Evolutionary conservation across 2,329 filamentous ascomycete species (phyloP).

Genomic region (Xylaria sp.): DNA sequence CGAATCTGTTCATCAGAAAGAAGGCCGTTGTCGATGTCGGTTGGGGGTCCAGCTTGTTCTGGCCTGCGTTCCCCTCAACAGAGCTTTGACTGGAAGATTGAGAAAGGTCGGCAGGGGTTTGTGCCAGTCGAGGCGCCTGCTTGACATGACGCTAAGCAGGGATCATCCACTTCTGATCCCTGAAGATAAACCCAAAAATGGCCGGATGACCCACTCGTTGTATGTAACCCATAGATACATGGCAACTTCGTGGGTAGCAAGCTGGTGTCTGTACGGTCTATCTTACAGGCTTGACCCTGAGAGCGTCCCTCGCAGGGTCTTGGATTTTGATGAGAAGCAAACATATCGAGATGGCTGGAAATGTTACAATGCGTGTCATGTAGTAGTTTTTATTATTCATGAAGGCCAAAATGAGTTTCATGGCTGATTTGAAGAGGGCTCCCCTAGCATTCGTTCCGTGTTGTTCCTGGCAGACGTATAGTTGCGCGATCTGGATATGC

Average conservation of each 20-base stretch:
- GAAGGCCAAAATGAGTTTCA: neutral
- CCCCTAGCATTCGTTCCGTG: neutral
- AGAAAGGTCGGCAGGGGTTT: constrained; percentile 16
- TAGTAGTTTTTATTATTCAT: neutral
- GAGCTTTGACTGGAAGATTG: constrained; percentile 2
- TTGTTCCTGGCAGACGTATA: neutral
- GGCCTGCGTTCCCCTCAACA: neutral
- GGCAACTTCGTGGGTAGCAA: constrained; percentile 14
- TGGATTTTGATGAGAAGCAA: neutral
- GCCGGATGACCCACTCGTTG: constrained; percentile 28
- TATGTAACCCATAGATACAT: constrained; percentile 8
- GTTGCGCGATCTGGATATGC: too few species aligned
- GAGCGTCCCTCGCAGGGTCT: neutral
- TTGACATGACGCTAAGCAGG: constrained; percentile 42
- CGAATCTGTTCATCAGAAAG: neutral
- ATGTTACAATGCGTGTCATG: neutral
- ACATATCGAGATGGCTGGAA: neutral
- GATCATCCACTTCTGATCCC: constrained; percentile 34
- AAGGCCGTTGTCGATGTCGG: constrained; percentile 1
- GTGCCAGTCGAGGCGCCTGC: constrained; percentile 35
- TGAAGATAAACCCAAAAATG: constrained; percentile 37
- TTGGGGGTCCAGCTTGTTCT: neutral
- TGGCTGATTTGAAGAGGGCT: neutral
- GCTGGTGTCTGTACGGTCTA: constrained; percentile 5
- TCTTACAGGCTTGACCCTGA: constrained; percentile 9